Conservation (phyloP, 2,329 filamentous ascomycete genomes). For the Xylaria sp. region DNA sequence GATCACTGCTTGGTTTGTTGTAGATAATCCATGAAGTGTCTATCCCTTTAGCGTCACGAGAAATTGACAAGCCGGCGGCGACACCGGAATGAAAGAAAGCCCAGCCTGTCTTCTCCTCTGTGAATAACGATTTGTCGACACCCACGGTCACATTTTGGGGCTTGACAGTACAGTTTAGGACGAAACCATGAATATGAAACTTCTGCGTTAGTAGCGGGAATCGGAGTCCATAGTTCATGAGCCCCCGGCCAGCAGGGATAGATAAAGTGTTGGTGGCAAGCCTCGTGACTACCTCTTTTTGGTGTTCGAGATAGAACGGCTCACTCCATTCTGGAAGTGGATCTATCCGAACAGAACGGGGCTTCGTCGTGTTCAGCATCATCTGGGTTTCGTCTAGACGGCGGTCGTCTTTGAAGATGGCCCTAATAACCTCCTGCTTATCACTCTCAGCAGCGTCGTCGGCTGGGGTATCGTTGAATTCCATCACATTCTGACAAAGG, state of each 20-base stretch:
- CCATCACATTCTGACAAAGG: constrained; percentile 73
- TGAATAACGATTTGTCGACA: constrained; percentile 86
- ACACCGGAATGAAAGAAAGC: constrained; percentile 98
- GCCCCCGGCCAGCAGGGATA: constrained; percentile 82
- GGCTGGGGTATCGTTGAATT: constrained; percentile 63
- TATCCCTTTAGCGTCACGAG: constrained; percentile 86
- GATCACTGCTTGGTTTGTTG: constrained; percentile 85
- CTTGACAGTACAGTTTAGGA: constrained; percentile 87
- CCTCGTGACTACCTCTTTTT: constrained; percentile 87
- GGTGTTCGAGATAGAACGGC: constrained; percentile 84
- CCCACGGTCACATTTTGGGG: constrained; percentile 90
- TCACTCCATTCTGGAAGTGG: constrained; percentile 81
- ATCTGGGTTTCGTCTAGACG: constrained; percentile 84
- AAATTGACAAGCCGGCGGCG: constrained; percentile 90
- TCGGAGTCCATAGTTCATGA: constrained; percentile 86
- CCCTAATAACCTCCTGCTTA: constrained; percentile 78
- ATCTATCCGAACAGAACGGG: constrained; percentile 78
- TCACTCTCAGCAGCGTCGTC: constrained; percentile 85
- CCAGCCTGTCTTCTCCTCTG: constrained; percentile 97
- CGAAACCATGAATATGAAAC: constrained; percentile 88
- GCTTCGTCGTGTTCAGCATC: constrained; percentile 83
- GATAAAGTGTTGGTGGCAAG: constrained; percentile 88
- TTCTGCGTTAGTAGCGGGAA: constrained; percentile 92
- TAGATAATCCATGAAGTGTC: constrained; percentile 99
- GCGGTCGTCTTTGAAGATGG: constrained; percentile 91